phyloP scores from a whole-genome alignment of 2,329 filamentous ascomycete species.

The Curvularia verruculosa region DNA sequence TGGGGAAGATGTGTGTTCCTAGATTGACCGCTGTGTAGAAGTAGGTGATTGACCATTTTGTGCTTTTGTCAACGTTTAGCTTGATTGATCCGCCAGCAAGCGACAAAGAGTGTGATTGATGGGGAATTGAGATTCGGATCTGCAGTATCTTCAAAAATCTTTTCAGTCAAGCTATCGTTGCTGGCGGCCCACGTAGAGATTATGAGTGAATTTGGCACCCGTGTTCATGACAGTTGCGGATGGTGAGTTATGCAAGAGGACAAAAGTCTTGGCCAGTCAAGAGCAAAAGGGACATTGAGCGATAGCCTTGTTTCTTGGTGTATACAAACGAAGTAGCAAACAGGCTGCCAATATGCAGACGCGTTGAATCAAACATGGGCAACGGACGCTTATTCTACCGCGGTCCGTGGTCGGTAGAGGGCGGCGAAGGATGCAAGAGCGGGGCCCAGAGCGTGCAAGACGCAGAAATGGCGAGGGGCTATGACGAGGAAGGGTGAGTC shows the following conservation, averaged over 20 bases:
- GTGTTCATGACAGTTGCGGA: background rate
- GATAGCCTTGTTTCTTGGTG: background rate
- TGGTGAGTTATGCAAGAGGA: background rate
- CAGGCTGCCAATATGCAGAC: background rate
- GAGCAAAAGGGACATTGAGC: background rate
- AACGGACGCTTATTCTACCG: background rate
- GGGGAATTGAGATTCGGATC: constrained; percentile 1
- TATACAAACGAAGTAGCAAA: background rate
- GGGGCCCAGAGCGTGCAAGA: background rate
- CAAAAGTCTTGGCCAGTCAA: background rate
- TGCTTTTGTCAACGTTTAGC: background rate
- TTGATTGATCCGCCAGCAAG: background rate
- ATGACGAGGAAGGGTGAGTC: constrained; percentile 11
- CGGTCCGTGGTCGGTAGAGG: constrained; percentile 2
- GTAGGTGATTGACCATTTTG: background rate
- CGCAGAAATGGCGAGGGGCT: constrained; percentile 1
- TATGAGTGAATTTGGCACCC: background rate
- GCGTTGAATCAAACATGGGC: background rate
- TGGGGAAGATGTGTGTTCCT: background rate
- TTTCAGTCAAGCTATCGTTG: background rate
- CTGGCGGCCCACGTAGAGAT: background rate
- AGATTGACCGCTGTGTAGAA: background rate
- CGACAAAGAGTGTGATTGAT: background rate
- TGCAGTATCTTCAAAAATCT: background rate
- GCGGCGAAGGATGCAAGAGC: constrained; percentile 1